Evolutionary conservation across 345 rosid species (phyloP).

Genomic region (Hirschfeldia incana): DNA sequence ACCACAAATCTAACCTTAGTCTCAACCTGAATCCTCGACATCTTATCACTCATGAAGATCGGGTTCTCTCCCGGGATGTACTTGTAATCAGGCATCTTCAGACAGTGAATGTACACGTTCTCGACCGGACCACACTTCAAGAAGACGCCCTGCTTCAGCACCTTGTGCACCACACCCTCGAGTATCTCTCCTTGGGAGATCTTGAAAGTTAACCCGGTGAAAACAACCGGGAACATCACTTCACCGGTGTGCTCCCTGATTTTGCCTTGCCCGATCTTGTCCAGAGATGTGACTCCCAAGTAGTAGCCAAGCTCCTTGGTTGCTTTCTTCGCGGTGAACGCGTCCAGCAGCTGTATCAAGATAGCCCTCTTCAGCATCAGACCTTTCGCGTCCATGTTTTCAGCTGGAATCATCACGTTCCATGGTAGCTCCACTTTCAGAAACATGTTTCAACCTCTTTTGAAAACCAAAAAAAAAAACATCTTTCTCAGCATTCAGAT

Average conservation of each 20-base stretch:
- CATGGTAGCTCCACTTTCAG: conserved; percentile 72
- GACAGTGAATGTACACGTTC: conserved; percentile 52
- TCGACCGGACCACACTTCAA: conserved; percentile 62
- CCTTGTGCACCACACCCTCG: conserved; percentile 42
- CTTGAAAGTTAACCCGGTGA: conserved; percentile 76
- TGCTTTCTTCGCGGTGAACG: conserved; percentile 61
- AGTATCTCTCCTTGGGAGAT: conserved; percentile 75
- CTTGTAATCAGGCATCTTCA: conserved; percentile 66
- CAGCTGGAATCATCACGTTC: conserved; percentile 76
- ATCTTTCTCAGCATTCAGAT: background rate
- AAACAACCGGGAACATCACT: conserved; percentile 70
- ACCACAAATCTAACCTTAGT: conserved; percentile 58
- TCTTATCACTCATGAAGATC: conserved; percentile 59
- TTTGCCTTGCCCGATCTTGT: conserved; percentile 70
- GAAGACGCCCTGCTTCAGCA: too few relatives aligned
- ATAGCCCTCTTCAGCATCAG: conserved; percentile 69
- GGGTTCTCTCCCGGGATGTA: conserved; percentile 69
- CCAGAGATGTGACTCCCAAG: conserved; percentile 57
- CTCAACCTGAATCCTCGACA: conserved; percentile 60
- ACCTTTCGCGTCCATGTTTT: conserved; percentile 61
- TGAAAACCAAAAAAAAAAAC: background rate
- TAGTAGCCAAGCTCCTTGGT: conserved; percentile 75
- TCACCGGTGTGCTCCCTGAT: conserved; percentile 72
- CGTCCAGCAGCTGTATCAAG: conserved; percentile 54
- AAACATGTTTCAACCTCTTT: conserved; percentile 48